Evolutionary conservation across 2,329 filamentous ascomycete species (phyloP).

Genomic region (Neofusicoccum kwambonambiense): DNA sequence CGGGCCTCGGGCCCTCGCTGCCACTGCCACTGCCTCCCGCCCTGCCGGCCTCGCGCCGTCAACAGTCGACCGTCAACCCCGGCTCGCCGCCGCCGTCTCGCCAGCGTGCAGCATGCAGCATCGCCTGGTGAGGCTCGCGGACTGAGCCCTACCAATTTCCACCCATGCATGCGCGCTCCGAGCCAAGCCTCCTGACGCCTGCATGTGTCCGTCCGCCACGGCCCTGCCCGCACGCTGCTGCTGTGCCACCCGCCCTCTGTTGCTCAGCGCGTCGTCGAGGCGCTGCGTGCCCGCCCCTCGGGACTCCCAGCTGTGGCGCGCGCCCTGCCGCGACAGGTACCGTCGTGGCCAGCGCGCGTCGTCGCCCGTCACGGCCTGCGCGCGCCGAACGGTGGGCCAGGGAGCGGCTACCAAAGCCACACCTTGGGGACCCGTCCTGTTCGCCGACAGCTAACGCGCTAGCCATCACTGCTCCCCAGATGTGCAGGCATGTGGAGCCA

Average conservation of each 20-base stretch:
- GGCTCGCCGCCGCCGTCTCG: no score
- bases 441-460: neutral
- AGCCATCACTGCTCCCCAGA: neutral
- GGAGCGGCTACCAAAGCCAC: neutral
- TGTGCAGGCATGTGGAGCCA: neutral
- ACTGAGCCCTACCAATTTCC: neutral
- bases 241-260: neutral
- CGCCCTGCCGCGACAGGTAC: neutral
- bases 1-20: no score
- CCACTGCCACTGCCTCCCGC: no score
- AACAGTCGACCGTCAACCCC: no score
- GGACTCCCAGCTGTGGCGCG: neutral
- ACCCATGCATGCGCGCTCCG: neutral
- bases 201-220: neutral
- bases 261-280: neutral
- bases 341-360: no score
- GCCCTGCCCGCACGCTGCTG: neutral
- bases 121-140: neutral
- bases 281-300: neutral
- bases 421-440: neutral
- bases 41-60: no score
- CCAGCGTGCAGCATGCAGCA: neutral
- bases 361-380: no score
- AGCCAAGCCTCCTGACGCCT: neutral
- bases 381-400: neutral